A percentile compares a stretch with the other conserved stretches of the same genome.
These are phyloP conservation scores for Fusarium sororula DNA, from an alignment of 2,329 filamentous ascomycete genomes.

Conservation along the genomic window DNA sequence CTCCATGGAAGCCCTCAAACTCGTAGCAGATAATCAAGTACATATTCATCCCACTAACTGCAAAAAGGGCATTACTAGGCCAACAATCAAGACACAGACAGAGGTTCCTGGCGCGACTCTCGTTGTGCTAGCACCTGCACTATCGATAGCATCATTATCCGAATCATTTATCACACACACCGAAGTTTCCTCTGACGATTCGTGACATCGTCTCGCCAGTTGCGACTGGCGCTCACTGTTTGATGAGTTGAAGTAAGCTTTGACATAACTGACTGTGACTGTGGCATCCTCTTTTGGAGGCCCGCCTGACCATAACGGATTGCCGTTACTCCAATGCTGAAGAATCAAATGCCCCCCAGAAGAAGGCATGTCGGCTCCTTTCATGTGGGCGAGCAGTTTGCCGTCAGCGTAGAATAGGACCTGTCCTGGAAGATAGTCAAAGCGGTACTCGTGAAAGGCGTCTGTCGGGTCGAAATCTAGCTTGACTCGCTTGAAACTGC, in stretches of 20 bases:
- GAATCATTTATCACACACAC: conserved; percentile 30
- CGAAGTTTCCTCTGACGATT: conserved; percentile 5
- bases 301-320: conserved; percentile 74
- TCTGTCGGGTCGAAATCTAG: conserved; percentile 73
- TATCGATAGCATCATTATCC: background rate
- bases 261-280: conserved; percentile 74
- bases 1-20: background rate
- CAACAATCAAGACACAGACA: background rate
- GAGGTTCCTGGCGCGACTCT: background rate
- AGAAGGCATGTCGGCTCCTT: conserved; percentile 65
- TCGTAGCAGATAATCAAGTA: background rate
- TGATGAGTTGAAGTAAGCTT: conserved; percentile 83
- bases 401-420: conserved; percentile 78
- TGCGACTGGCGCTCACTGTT: conserved; percentile 34
- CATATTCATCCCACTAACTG: background rate
- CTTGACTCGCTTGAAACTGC: conserved; percentile 64
- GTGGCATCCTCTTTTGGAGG: conserved; percentile 71
- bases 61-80: background rate
- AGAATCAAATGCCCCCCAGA: conserved; percentile 73
- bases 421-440: conserved; percentile 72
- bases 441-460: conserved; percentile 80
- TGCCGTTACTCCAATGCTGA: conserved; percentile 83
- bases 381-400: conserved; percentile 63
- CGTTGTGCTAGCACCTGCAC: background rate
- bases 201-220: conserved; percentile 18